phyloP scores from a whole-genome alignment of 2,329 filamentous ascomycete genomes.

The Rhexocercosporidium sp. region DNA sequence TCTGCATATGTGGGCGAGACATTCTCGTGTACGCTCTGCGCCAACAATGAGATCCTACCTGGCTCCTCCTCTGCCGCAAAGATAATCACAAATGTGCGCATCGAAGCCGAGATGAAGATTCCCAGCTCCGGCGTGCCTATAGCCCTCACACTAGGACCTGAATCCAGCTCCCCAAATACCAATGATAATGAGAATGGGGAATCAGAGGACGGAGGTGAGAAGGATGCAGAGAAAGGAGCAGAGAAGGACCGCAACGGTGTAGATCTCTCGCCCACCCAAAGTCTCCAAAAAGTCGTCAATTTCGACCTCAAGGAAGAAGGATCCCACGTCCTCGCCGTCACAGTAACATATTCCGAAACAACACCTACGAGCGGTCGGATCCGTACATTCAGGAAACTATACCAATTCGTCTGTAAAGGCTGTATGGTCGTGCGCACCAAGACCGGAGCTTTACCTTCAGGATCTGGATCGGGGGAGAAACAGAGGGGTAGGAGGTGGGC shows the following conservation, averaged over 20 bases:
- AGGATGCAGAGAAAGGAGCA: constrained; percentile 19
- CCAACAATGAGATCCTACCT: constrained; percentile 79
- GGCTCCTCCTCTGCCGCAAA: constrained; percentile 46
- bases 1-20: constrained; percentile 95
- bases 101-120: constrained; percentile 95
- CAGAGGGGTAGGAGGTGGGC: constrained; percentile 59
- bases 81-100: constrained; percentile 74
- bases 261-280: constrained; percentile 66
- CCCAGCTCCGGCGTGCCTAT: constrained; percentile 66
- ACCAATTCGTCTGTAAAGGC: constrained; percentile 93
- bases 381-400: constrained; percentile 90
- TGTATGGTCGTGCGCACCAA: constrained; percentile 92
- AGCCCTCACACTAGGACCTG: constrained; percentile 61
- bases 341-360: constrained; percentile 91
- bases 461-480: constrained; percentile 28
- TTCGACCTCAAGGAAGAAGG: constrained; percentile 95
- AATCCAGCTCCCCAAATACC: constrained; percentile 4
- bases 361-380: constrained; percentile 72
- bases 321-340: constrained; percentile 90
- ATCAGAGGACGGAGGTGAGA: constrained; percentile 22
- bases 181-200: constrained; percentile 23
- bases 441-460: constrained; percentile 60
- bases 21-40: constrained; percentile 92
- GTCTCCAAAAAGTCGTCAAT: constrained; percentile 79
- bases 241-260: constrained; percentile 34